These are phyloP conservation scores for Salix arbutifolia DNA, from an alignment of 345 rosid species.

Conservation along the genomic window DNA sequence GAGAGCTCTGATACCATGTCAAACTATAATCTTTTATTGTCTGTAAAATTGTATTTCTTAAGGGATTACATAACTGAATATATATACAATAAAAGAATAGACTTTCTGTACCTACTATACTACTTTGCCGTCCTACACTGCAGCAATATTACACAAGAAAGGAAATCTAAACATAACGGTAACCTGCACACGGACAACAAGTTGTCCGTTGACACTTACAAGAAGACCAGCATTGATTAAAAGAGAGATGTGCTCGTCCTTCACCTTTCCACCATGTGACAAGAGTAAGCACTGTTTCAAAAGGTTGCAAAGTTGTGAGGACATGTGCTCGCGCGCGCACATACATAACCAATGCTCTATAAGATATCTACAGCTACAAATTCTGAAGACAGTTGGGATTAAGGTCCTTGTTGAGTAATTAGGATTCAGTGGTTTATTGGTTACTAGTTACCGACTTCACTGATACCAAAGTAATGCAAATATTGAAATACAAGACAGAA, in stretches of 20 bases:
- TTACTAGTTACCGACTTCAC: not conserved
- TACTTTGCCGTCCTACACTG: too few relatives aligned
- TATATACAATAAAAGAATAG: too few relatives aligned
- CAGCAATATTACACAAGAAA: too few relatives aligned
- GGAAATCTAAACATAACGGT: too few relatives aligned
- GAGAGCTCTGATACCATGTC: too few relatives aligned
- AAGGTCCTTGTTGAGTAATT: not conserved
- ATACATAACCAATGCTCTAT: not conserved
- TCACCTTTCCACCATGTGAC: constrained; percentile 70
- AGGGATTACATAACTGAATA: too few relatives aligned
- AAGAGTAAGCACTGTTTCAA: constrained; percentile 58
- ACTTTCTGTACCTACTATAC: too few relatives aligned
- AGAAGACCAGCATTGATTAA: constrained; percentile 80
- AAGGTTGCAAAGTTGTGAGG: not conserved
- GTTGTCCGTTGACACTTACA: too few relatives aligned
- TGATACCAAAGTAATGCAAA: not conserved
- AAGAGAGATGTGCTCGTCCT: constrained; percentile 66
- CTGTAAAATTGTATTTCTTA: too few relatives aligned
- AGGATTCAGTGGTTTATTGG: not conserved
- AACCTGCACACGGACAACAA: too few relatives aligned
- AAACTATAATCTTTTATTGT: too few relatives aligned
- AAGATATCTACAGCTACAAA: not conserved
- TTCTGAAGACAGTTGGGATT: not conserved
- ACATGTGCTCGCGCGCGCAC: not conserved
- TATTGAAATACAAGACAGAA: not conserved